Evolutionary conservation across 768 basidiomycete species (phyloP), one percentile per base, ranked within the genome.

Genomic region (Leccinellum rugosiceps): DNA sequence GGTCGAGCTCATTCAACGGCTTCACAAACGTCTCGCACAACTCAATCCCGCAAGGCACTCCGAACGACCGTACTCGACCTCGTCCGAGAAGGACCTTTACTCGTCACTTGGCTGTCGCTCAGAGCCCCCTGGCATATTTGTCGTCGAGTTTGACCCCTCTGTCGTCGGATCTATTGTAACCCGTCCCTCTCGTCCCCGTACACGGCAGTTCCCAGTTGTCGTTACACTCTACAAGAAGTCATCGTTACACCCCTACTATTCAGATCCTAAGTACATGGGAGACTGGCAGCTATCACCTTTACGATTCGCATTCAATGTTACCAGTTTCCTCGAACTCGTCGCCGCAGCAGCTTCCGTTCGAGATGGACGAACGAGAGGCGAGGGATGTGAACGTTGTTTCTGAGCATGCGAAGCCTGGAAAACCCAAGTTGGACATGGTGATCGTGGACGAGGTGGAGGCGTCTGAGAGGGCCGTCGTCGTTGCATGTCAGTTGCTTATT

Each of bases 331-430:
- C 35, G 15, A 52, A 63, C 21, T 13, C 53, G 6, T 35, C 35
- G 35, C 35, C 8, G 7, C 35, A 17, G 35, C 35, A 35, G 2
- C n/a, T 48, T 4, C 60, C 69, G 57, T 73, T 86, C 17, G 78
- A 80, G 55, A 70, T 90, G 56, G 81, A 84, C 56, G 77, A 78
- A 26, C 70, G 74, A 52, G 90, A 92, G 66, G 75, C 83, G 63
- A 70, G 73, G 6, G 87, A 89, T 59, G 75, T 90, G 58, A 75
- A 75, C 19, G 63, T 80, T 23, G 76, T 90, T 47, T 75, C 85
- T 7, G 88, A 90, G 71, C 75, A 81, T 55, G 85, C 83, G 28
- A 74, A 83, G 46, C 79, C 80, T 4, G 90, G 90, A 3, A 81
- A 83, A 65, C 90, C 90, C 25, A 84, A 80, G 62, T 65, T 92